Evolutionary conservation across 257 asterid species (phyloP), one percentile per base, ranked within the genome.

Genomic region (Salvia miltiorrhiza): DNA sequence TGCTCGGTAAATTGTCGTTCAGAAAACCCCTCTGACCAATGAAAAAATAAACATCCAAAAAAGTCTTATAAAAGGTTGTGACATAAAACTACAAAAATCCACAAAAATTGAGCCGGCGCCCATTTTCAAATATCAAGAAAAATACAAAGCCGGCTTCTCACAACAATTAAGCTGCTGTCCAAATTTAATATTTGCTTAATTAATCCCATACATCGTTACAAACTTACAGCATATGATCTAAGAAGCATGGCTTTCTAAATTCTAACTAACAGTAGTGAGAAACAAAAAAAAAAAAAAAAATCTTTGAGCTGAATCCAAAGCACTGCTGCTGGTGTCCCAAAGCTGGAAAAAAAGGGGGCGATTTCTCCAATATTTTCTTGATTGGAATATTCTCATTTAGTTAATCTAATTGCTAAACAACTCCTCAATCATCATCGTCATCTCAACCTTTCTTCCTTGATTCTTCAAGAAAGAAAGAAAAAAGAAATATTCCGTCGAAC

Each of bases 81-180:
- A 14, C 11, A 54, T 43, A 21, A 41, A 7, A 35, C 20, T 11
- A 32, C 23, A 57, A 2, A 48, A 3, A 55, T 0, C 14, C 5
- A 35, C 12, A 37, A 32, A 5, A 47, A 7, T 23, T 63, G 17
- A 10, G 76, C 85, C 73, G 76, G 80, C 72, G 52, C 64, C 55
- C 54, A 66, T 20, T 24, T 33, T 70, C 73, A 35, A 37, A 53
- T 66, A 40, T 10, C 17, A 24, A 9, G 26, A 21, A 62, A 9
- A 62, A 9, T 26, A 24, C 56, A 52, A 68, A 54, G 71, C 71
- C 77, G 82, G 80, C 85, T 76, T 53, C 44, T 67, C 32, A 32
- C 40, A 65, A 32, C 20, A 21, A 9, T 49, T 44, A 4, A 35
- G 9, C 20, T 16, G n/a, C 47, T 30, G 21, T 71, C 35, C 55